phyloP scores from a whole-genome alignment of 1,139 yeast genomes.

The Nematodospora anomalae region DNA sequence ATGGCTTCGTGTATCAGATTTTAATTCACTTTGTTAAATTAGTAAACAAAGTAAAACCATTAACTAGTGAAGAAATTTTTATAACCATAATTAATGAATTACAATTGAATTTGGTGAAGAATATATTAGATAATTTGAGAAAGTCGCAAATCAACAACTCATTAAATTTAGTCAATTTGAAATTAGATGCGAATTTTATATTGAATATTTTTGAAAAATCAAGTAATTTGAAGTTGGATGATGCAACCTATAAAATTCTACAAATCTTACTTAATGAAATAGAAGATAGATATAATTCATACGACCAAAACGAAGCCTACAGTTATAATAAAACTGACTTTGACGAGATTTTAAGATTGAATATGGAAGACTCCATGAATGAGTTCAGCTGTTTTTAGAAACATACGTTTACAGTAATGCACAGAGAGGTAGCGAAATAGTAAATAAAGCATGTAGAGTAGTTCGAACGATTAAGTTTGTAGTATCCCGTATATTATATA shows the following conservation, averaged over 20 bases:
- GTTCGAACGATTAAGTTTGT: too few relatives aligned
- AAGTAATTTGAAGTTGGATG: constrained; percentile 35
- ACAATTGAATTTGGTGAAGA: constrained; percentile 38
- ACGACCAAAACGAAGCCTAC: constrained; percentile 11
- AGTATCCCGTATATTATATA: not conserved
- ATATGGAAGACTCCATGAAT: constrained; percentile 32
- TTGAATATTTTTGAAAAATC: constrained; percentile 44
- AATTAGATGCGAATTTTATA: constrained; percentile 41
- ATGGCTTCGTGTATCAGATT: constrained; percentile 42
- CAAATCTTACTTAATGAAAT: constrained; percentile 35
- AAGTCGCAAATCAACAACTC: constrained; percentile 19
- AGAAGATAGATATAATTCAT: constrained; percentile 26
- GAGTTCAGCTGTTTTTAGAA: constrained; percentile 28
- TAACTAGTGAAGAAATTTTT: constrained; percentile 41
- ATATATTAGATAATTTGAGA: constrained; percentile 34
- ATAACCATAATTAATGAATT: constrained; percentile 40
- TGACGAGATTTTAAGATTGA: constrained; percentile 29
- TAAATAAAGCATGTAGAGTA: too few relatives aligned
- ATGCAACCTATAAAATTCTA: constrained; percentile 35
- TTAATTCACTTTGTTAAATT: constrained; percentile 45
- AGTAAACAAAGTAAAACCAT: constrained; percentile 42
- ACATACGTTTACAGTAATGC: not conserved
- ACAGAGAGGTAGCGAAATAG: too few relatives aligned
- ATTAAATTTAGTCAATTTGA: constrained; percentile 26
- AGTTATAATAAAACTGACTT: constrained; percentile 27